A percentile compares a stretch with the other conserved stretches of the same genome.
Conservation (phyloP, 2,329 filamentous ascomycete genomes). For the Trichoderma polysporum region DNA sequence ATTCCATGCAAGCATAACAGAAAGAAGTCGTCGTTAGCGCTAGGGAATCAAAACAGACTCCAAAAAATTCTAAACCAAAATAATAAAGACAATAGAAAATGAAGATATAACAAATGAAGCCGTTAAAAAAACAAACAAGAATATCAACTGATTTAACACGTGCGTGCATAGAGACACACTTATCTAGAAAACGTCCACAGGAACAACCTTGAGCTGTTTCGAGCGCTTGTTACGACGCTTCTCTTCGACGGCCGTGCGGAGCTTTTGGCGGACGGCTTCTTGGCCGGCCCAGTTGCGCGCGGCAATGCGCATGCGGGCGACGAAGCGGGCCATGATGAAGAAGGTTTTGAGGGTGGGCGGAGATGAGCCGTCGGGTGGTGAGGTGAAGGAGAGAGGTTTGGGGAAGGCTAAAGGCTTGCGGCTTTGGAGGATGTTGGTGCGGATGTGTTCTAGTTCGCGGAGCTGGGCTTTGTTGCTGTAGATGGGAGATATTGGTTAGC, state of each 20-base stretch:
- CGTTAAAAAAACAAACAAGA: neutral
- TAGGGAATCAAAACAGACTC: neutral
- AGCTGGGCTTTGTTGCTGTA: conserved; percentile 89
- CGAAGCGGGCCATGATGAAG: conserved; percentile 50
- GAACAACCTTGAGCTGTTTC: conserved; percentile 41
- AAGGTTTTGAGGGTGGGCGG: conserved; percentile 44
- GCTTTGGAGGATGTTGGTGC: conserved; percentile 42
- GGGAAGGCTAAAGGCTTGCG: conserved; percentile 38
- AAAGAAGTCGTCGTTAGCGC: neutral
- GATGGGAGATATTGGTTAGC: neutral
- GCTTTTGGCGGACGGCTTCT: conserved; percentile 48
- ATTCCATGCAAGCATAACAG: neutral
- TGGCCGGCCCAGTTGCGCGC: conserved; percentile 52
- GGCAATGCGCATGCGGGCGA: conserved; percentile 50
- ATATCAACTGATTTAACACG: neutral
- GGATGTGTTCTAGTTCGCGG: conserved; percentile 80
- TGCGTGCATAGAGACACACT: neutral
- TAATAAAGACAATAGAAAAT: neutral
- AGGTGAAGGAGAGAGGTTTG: conserved; percentile 24
- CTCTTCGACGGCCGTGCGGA: conserved; percentile 51
- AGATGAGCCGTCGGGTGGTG: conserved; percentile 18
- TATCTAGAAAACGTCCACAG: conserved; percentile 31
- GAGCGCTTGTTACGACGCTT: conserved; percentile 46
- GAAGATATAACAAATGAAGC: neutral
- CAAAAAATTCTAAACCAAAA: neutral